Evolutionary conservation across 495 filamentous ascomycete genomes (phyloP), one percentile per base, ranked within the genome.

Genomic region (Penicillium pulvis): DNA sequence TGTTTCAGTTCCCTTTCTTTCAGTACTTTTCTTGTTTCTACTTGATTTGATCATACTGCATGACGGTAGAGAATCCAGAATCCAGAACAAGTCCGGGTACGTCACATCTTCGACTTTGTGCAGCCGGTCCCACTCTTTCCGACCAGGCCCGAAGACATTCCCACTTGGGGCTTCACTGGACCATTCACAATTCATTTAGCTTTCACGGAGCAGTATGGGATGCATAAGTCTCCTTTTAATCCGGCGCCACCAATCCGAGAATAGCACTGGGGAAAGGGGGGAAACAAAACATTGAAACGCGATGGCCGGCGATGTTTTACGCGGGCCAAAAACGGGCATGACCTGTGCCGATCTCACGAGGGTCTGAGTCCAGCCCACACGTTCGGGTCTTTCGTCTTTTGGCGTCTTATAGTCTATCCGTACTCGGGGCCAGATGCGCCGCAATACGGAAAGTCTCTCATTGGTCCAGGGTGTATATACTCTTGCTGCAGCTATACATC

Each of bases 61-160:
- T 33, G 9, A 44, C 35, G 9, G 5, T 41, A 9, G 8, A 53
- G 20, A 53, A 53, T 17, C 47, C 44, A 16, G 39, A 41, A n/a
- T 41, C 39, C 39, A 41, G 39, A 41, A 17, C 39, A 17, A 41
- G 39, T n/a, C 36, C 14, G 47, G 30, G 49, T 57, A 66, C 63
- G 63, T 66, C 63, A 66, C 57, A 58, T 23, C 50, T 20, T 12
- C 19, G 30, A 35, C 41, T 49, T 19, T 12, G 20, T 56, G 53
- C 55, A 55, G 16, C 35, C 14, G 16, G 50, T 43, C 59, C 58
- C 57, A 62, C 63, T 52, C 53, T 59, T 45, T 61, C 58, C 64
- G 64, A 67, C 55, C 61, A 61, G 55, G 52, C 58, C 64, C 64
- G 64, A 67, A 50, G 54, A 43, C 54, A 55, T 63, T 60, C 57